Evolutionary conservation across 2,329 filamentous ascomycete genomes (phyloP).

Genomic region (Colletotrichum trifolii): DNA sequence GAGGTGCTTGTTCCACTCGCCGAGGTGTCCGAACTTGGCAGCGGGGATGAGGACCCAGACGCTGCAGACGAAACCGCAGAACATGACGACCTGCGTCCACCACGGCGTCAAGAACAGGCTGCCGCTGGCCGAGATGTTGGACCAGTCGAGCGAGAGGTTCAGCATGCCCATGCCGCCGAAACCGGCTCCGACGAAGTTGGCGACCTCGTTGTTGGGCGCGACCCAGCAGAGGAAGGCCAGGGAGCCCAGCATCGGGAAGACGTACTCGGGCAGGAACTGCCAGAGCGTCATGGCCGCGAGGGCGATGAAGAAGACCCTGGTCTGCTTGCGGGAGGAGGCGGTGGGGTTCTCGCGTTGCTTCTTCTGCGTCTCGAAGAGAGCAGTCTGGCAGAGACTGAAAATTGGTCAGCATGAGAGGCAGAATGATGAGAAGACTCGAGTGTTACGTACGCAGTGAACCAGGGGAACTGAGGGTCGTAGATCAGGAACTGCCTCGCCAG

Average conservation of each 20-base stretch:
- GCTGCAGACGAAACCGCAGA: slow-evolving; percentile 64
- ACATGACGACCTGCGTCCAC: slow-evolving; percentile 60
- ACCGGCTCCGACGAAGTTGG: slow-evolving; percentile 72
- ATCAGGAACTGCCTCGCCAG: slow-evolving; percentile 67
- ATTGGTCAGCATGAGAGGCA: neutral
- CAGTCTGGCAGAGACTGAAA: slow-evolving; percentile 60
- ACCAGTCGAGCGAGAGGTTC: slow-evolving; percentile 68
- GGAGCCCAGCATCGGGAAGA: slow-evolving; percentile 32
- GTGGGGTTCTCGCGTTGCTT: slow-evolving; percentile 63
- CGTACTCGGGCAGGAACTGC: slow-evolving; percentile 32
- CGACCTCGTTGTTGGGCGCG: slow-evolving; percentile 65
- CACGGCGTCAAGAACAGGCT: slow-evolving; percentile 67
- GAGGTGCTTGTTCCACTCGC: slow-evolving; percentile 57
- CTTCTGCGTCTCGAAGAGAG: slow-evolving; percentile 67
- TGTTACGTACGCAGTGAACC: slow-evolving; percentile 20
- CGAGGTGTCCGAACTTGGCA: slow-evolving; percentile 67
- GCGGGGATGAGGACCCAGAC: slow-evolving; percentile 69
- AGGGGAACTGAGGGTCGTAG: slow-evolving; percentile 62
- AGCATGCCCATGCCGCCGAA: slow-evolving; percentile 68
- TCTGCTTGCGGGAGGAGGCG: slow-evolving; percentile 61
- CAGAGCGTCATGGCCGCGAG: slow-evolving; percentile 59
- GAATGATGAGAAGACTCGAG: neutral
- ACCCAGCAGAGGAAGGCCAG: slow-evolving; percentile 70
- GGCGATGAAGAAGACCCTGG: slow-evolving; percentile 65
- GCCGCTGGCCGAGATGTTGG: slow-evolving; percentile 52